Conservation (phyloP, 192 early-diverging fungal species). For the Umbelopsis sp. region DNA sequence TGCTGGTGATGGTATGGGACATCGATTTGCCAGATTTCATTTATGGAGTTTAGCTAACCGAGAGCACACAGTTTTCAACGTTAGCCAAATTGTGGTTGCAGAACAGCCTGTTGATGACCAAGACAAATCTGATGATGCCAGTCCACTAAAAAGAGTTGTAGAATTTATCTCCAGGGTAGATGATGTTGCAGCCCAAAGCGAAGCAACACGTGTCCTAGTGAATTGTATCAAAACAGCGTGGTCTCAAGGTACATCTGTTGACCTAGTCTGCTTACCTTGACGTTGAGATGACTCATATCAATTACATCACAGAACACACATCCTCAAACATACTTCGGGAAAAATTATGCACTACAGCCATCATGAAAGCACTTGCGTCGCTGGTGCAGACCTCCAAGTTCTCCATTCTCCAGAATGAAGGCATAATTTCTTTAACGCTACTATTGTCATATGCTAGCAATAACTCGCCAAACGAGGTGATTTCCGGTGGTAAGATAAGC, state of each 20-base stretch:
- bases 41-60: neutral
- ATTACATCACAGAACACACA: slow-evolving; percentile 12
- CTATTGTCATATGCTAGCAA: slow-evolving; percentile 42
- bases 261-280: neutral
- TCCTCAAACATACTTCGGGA: slow-evolving; percentile 39
- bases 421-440: slow-evolving; percentile 55
- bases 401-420: slow-evolving; percentile 59
- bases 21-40: neutral
- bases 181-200: slow-evolving; percentile 54
- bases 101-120: neutral
- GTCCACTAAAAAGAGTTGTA: slow-evolving; percentile 32
- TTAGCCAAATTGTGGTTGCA: slow-evolving; percentile 6
- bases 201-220: slow-evolving; percentile 54
- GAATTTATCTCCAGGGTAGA: slow-evolving; percentile 51
- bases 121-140: neutral
- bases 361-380: slow-evolving; percentile 44
- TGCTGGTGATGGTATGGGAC: slow-evolving; percentile 41
- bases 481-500: slow-evolving; percentile 34
- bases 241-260: slow-evolving; percentile 32
- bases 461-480: neutral
- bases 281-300: too few relatives aligned
- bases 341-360: slow-evolving; percentile 34
- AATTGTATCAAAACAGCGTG: slow-evolving; percentile 56
- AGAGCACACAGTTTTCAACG: slow-evolving; percentile 5
- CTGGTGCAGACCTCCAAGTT: slow-evolving; percentile 57